Percentiles rank a stretch among this genome's conserved stretches.
phyloP scores from a whole-genome alignment of 2,329 filamentous ascomycete genomes.

The Aspergillus clavatus region DNA sequence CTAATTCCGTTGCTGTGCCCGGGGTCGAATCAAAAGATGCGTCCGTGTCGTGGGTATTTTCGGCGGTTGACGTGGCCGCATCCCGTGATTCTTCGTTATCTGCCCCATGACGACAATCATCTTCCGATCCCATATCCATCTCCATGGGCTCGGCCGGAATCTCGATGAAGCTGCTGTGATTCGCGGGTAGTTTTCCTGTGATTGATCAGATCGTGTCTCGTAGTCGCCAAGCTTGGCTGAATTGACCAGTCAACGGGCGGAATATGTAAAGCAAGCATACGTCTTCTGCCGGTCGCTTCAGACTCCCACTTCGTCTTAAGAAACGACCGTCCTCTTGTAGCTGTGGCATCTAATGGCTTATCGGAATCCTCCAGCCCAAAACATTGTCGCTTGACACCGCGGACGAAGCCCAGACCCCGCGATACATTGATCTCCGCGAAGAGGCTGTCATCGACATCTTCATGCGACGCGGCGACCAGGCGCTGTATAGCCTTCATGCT shows the following conservation, averaged over 20 bases:
- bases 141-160: conserved; percentile 10
- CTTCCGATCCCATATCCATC: conserved; percentile 5
- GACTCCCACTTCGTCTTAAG: conserved; percentile 41
- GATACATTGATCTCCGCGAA: conserved; percentile 32
- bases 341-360: not conserved
- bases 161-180: conserved; percentile 8
- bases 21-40: conserved; percentile 14
- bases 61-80: conserved; percentile 17
- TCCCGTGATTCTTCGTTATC: conserved; percentile 7
- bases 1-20: conserved; percentile 8
- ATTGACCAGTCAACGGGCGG: not conserved
- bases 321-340: conserved; percentile 31
- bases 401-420: conserved; percentile 23
- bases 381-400: conserved; percentile 36
- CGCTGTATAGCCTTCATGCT: conserved; percentile 29
- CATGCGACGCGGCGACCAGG: conserved; percentile 15
- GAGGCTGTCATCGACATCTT: conserved; percentile 19
- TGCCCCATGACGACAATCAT: conserved; percentile 5
- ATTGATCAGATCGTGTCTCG: conserved; percentile 1
- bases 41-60: conserved; percentile 11
- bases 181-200: conserved; percentile 20
- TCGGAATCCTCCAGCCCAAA: conserved; percentile 13
- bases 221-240: conserved; percentile 2
- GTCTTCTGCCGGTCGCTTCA: conserved; percentile 27
- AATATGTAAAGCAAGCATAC: conserved; percentile 15